These are phyloP conservation scores for Nothophoma quercina DNA, from an alignment of 2,329 filamentous ascomycete genomes.

Conservation along the genomic window DNA sequence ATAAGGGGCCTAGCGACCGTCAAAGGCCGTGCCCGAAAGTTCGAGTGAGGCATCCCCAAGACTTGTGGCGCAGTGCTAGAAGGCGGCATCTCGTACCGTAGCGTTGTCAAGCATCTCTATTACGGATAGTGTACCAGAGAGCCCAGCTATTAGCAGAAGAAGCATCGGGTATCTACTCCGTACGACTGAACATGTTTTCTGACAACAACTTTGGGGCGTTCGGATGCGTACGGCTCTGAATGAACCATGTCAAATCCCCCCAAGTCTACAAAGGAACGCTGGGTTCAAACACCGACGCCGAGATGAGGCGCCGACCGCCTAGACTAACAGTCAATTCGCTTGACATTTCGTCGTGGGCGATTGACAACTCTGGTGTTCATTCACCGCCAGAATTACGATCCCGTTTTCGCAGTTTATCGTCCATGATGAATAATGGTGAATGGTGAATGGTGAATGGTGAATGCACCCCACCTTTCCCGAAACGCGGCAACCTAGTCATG, in stretches of 20 bases:
- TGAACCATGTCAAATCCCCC: background rate
- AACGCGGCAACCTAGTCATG: background rate
- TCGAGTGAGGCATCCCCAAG: background rate
- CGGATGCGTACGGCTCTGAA: background rate
- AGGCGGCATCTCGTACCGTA: background rate
- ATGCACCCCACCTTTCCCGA: conserved; percentile 1
- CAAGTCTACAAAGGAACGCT: background rate
- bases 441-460: background rate
- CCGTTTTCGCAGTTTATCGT: background rate
- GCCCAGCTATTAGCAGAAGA: background rate
- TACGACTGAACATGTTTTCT: background rate
- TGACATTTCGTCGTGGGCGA: background rate
- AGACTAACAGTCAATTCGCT: background rate
- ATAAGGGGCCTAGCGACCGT: conserved; percentile 7
- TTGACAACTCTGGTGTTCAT: background rate
- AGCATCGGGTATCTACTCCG: background rate
- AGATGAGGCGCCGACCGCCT: background rate
- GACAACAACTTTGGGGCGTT: background rate
- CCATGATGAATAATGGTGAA: background rate
- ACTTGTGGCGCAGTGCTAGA: background rate
- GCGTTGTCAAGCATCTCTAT: background rate
- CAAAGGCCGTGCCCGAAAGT: background rate
- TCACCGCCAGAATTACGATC: conserved; percentile 6
- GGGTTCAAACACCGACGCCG: background rate
- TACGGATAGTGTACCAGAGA: background rate